Evolutionary conservation across 208 protist genomes (phyloP), one percentile per base, ranked within the genome.

Genomic region (Trypanosoma platydactyli): DNA sequence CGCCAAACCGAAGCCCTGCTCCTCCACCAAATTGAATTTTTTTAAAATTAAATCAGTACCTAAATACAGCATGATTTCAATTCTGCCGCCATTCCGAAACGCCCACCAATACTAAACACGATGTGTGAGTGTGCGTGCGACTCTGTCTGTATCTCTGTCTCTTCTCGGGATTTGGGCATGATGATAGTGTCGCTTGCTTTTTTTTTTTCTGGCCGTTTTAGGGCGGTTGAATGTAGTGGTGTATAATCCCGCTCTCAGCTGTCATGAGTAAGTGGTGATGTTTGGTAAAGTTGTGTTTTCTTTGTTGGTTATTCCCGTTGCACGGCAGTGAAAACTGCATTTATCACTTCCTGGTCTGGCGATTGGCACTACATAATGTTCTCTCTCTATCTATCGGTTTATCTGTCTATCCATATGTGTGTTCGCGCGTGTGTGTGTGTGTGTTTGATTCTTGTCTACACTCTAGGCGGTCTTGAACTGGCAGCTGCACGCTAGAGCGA

Each of bases 1-100:
- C 55, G 46, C 49, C 63, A 22, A 69, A 61, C 50, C 42, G 58
- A 40, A 72, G n/a, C 42, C 52, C 15, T 46, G 56, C 51, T 54
- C 15, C n/a, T 50, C 51, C 67, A 6, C 40, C 46, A 46, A 65
- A 50, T 29, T 72, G 58, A 65, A 46, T 41, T 38, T 18, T 20
- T 54, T 29, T 35, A 33, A n/a, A 54, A 55, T 13, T 60, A 40
- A 29, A 33, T 1, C 16, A 50, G 33, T 41, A 35, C 29, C n/a
- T 58, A 48, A 41, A 51, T 57, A 35, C 18, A 15, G 13, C n/a
- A 41, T 53, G 27, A 41, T 63, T n/a, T 11, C 13, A 54, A 11
- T 22, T 11, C 33, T 40, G 38, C 5, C 4, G 11, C 6, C 1
- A 45, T 18, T 18, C 5, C 20, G 6, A 25, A 29, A 22, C 20